A percentile compares a stretch with the other conserved stretches of the same genome.
Conservation (phyloP, 2,329 filamentous ascomycete species). For the Exophiala aquamarina region DNA sequence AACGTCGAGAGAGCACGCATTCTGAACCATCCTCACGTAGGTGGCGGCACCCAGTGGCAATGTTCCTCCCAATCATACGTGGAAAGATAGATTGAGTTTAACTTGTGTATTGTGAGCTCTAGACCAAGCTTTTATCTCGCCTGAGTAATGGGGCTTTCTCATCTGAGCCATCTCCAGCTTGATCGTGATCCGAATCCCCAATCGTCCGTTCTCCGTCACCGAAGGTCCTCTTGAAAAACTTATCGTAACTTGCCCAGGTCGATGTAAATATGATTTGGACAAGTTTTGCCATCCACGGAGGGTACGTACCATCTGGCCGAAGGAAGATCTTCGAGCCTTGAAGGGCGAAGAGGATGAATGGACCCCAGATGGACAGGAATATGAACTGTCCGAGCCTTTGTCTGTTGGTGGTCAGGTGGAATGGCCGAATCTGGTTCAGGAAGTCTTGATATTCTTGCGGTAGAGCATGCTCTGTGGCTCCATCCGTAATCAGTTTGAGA, state of each 20-base stretch:
- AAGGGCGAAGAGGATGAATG: constrained; percentile 58
- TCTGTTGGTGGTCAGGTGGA: constrained; percentile 64
- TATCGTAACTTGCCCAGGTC: constrained; percentile 67
- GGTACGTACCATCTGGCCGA: constrained; percentile 66
- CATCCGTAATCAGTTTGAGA: constrained; percentile 73
- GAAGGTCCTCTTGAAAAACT: constrained; percentile 65
- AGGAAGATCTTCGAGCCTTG: constrained; percentile 50
- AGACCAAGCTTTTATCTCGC: too few species aligned
- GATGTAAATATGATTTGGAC: constrained; percentile 55
- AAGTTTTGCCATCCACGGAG: constrained; percentile 62
- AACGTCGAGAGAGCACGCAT: too few species aligned
- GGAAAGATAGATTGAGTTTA: too few species aligned
- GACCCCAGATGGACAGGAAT: constrained; percentile 61
- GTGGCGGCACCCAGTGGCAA: too few species aligned
- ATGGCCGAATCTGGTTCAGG: constrained; percentile 67
- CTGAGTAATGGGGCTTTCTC: background rate
- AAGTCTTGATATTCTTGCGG: constrained; percentile 76
- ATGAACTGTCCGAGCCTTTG: constrained; percentile 67
- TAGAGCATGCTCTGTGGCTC: constrained; percentile 76
- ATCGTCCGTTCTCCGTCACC: constrained; percentile 79
- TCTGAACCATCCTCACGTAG: too few species aligned
- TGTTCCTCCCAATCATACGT: too few species aligned
- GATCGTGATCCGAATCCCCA: constrained; percentile 16
- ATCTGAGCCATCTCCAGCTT: constrained; percentile 7
- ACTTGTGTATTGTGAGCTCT: too few species aligned